Evolutionary conservation across 2,329 filamentous ascomycete species (phyloP).

Genomic region (Penicillium aurantiogriseum): DNA sequence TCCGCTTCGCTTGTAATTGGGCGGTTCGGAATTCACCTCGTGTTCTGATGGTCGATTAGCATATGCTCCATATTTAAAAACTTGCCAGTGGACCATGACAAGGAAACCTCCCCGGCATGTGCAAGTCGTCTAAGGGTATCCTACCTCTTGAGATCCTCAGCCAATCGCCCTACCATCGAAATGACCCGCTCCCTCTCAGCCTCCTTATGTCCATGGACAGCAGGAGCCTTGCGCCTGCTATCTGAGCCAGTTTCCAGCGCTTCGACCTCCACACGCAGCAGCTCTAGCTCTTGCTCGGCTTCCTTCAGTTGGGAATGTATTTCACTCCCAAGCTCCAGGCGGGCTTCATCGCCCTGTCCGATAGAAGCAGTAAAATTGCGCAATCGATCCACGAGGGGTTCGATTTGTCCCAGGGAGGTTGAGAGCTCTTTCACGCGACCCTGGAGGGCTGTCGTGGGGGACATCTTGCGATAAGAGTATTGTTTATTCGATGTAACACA

Average conservation of each 20-base stretch:
- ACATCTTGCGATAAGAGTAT: constrained; percentile 34
- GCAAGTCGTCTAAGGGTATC: constrained; percentile 12
- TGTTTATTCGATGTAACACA: background rate
- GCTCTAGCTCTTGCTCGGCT: constrained; percentile 78
- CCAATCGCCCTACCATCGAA: constrained; percentile 65
- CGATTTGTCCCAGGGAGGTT: constrained; percentile 53
- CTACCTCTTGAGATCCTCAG: constrained; percentile 71
- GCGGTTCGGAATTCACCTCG: constrained; percentile 75
- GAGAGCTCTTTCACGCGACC: constrained; percentile 53
- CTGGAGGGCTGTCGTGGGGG: constrained; percentile 42
- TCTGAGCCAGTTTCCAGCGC: constrained; percentile 57
- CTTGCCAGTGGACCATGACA: background rate
- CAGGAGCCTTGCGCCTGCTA: constrained; percentile 29
- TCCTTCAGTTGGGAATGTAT: constrained; percentile 76
- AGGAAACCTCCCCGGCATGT: background rate
- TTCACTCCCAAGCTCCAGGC: constrained; percentile 73
- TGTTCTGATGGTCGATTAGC: constrained; percentile 42
- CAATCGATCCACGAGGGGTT: constrained; percentile 57
- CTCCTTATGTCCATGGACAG: constrained; percentile 52
- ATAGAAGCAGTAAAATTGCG: constrained; percentile 62
- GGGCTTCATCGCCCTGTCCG: constrained; percentile 62
- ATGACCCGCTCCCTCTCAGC: constrained; percentile 65
- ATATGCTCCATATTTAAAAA: background rate
- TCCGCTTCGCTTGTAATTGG: constrained; percentile 73
- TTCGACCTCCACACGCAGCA: constrained; percentile 73